These are phyloP conservation scores for Tolypocladium capitatum DNA, from an alignment of 2,329 filamentous ascomycete genomes.

Conservation along the genomic window DNA sequence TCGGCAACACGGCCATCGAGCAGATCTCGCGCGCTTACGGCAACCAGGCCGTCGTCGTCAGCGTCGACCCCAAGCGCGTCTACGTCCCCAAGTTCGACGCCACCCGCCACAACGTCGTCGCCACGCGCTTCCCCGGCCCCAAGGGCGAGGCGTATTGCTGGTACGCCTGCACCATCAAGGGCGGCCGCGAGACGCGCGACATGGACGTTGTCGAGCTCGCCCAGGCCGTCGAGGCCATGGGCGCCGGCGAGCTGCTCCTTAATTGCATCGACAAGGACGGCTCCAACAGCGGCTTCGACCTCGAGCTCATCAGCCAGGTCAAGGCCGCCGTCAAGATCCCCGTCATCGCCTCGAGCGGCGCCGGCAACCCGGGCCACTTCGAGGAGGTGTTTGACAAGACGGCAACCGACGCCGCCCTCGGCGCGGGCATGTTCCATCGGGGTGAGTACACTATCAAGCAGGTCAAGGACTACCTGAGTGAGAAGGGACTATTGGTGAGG, in stretches of 20 bases:
- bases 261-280: constrained; percentile 98
- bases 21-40: constrained; percentile 89
- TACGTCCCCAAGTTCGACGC: constrained; percentile 66
- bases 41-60: constrained; percentile 92
- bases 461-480: constrained; percentile 71
- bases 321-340: constrained; percentile 82
- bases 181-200: constrained; percentile 85
- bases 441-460: constrained; percentile 90
- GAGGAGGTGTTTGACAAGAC: constrained; percentile 80
- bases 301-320: constrained; percentile 80
- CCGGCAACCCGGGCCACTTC: constrained; percentile 79
- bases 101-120: constrained; percentile 58
- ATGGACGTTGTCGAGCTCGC: constrained; percentile 83
- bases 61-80: constrained; percentile 82
- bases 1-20: constrained; percentile 83
- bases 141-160: constrained; percentile 74
- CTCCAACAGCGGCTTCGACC: constrained; percentile 85
- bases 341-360: constrained; percentile 89
- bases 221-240: constrained; percentile 88
- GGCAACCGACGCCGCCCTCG: constrained; percentile 78
- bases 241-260: constrained; percentile 81
- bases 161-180: constrained; percentile 97
- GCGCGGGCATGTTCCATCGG: constrained; percentile 95
- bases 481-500: constrained; percentile 64
- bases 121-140: constrained; percentile 56